These are phyloP conservation scores for Pythium scleroteichum DNA, from an alignment of 352 stramenopile species.

Conservation along the genomic window DNA sequence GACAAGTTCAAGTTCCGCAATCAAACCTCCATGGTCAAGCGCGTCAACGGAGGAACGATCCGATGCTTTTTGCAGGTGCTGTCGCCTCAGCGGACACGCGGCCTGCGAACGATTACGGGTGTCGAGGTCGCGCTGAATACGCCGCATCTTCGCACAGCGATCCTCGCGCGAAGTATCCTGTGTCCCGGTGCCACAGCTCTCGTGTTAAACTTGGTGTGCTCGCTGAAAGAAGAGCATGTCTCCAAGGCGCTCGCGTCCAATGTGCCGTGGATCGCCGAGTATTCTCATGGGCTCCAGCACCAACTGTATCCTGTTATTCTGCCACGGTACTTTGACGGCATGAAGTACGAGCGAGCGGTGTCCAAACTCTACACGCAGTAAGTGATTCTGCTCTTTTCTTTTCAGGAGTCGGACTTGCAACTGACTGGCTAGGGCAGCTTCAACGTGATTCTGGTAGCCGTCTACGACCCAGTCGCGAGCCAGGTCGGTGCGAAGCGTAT, in stretches of 20 bases:
- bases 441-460: constrained; percentile 41
- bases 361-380: constrained; percentile 48
- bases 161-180: constrained; percentile 49
- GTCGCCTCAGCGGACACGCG: constrained; percentile 42
- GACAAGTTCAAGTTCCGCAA: constrained; percentile 52
- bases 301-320: constrained; percentile 54
- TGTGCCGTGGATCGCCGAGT: constrained; percentile 59
- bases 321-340: constrained; percentile 39
- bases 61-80: constrained; percentile 61
- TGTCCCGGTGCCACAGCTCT: constrained; percentile 53
- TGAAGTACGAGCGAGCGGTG: constrained; percentile 39
- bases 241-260: constrained; percentile 35
- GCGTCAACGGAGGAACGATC: constrained; percentile 11
- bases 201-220: constrained; percentile 65
- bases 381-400: too few relatives aligned
- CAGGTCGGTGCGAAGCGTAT: constrained; percentile 32
- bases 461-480: constrained; percentile 42
- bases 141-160: constrained; percentile 42
- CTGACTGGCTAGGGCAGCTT: constrained; percentile 28
- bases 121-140: constrained; percentile 56
- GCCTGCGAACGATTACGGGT: constrained; percentile 50
- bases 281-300: constrained; percentile 51
- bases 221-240: constrained; percentile 39
- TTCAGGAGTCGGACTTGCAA: too few relatives aligned
- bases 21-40: constrained; percentile 17